Evolutionary conservation across 2,329 filamentous ascomycete species (phyloP), one percentile per base, ranked within the genome.

Genomic region (Sarocladium strictum): DNA sequence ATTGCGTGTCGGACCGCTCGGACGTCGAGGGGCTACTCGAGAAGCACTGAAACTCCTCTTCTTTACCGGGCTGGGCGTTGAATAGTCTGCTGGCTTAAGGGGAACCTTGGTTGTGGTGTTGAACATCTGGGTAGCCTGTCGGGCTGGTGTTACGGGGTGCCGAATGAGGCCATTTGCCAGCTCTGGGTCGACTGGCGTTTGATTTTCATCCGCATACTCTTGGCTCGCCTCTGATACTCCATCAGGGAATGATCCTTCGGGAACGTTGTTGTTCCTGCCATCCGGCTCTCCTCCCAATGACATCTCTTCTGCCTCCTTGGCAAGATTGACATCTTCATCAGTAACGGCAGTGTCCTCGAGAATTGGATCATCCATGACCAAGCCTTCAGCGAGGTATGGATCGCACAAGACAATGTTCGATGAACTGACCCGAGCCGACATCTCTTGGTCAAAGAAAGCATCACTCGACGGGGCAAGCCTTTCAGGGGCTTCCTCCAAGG

Each of bases 41-140:
- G 79, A 77, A 19, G 71, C 75, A 55, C 77, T 81, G 58, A 75
- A 72, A 60, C 78, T 76, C 29, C 75, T 76, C 59, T 74, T 75
- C 64, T 77, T 80, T 45, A 69, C 60, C 57, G 75, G 67, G 55
- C 72, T 70, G 32, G 79, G 69, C 53, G 80, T 72, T 62, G 78
- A 70, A 64, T 87, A 69, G 62, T 82, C 86, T 23, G 84, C 84
- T 3, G 83, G 75, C 67, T 89, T 90, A 38, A 92, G 71, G 1
- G 88, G 87, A 3, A 92, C 83, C 69, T 91, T 92, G 24, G 86
- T 88, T 0, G 89, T 84, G 0, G 89, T 92, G 66, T 88, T 82
- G 58, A 86, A 81, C 2, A 64, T 61, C 54, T 76, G 75, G n/a
- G 68, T 71, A n/a, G 75, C 62, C 0, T 71, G 69, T 15, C 81